phyloP scores from a whole-genome alignment of 805 yeast genomes.

The Zygosaccharomyces bisporus region DNA sequence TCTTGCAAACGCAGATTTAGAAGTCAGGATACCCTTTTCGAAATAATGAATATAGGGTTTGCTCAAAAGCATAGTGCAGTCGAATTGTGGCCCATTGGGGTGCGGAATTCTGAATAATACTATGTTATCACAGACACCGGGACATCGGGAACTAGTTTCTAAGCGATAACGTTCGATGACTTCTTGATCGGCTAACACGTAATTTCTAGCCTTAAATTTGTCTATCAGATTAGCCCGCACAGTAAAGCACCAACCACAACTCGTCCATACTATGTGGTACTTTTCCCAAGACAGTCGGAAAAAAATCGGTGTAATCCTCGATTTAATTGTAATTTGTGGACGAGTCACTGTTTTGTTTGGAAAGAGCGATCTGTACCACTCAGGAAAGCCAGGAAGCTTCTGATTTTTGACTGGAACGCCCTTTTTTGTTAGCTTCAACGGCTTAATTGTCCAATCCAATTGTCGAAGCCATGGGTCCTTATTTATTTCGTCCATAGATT shows the following conservation, averaged over 20 bases:
- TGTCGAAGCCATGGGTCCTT: conserved; percentile 89
- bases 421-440: conserved; percentile 57
- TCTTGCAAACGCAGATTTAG: conserved; percentile 67
- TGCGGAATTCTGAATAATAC: conserved; percentile 75
- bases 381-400: conserved; percentile 85
- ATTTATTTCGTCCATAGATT: conserved; percentile 26
- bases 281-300: conserved; percentile 82
- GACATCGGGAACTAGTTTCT: conserved; percentile 16
- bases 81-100: conserved; percentile 69
- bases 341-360: conserved; percentile 37
- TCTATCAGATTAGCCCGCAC: conserved; percentile 40
- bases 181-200: conserved; percentile 27
- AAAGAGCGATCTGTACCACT: conserved; percentile 75
- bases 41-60: conserved; percentile 68
- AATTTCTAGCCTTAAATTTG: conserved; percentile 37
- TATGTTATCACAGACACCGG: conserved; percentile 6
- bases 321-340: conserved; percentile 61
- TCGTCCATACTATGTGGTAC: conserved; percentile 77
- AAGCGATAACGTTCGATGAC: conserved; percentile 15
- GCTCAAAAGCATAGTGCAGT: conserved; percentile 74
- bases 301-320: conserved; percentile 73
- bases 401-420: conserved; percentile 70
- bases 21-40: conserved; percentile 68
- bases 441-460: conserved; percentile 76
- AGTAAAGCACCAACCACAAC: conserved; percentile 86